Evolutionary conservation across 768 basidiomycete genomes (phyloP), one percentile per base, ranked within the genome.

Genomic region (Naematelia encephala): DNA sequence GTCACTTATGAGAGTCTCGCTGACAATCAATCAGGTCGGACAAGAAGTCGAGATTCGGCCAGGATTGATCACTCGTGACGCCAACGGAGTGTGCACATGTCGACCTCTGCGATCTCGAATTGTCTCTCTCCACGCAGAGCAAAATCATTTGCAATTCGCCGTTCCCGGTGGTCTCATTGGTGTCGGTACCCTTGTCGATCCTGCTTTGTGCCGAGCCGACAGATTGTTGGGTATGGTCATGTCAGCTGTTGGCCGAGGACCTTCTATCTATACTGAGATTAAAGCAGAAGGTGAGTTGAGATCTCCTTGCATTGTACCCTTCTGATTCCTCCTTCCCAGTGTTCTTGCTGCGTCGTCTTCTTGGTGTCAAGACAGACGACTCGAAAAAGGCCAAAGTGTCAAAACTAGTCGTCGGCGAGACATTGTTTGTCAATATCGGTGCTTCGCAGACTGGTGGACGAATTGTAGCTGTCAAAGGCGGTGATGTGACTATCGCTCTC

Each of bases 331-430:
- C 47, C 11, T 49, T 49, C 12, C 47, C 54, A 51, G 82, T 93
- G 67, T 99, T 97, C 87, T 81, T 98, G 28, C 87, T 99, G 29
- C 89, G 96, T 60, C 86, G 96, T 60, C 80, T 98, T 54, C 84
- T 98, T n/a, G 94, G 96, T 75, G 96, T 99, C 62, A 92, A 93
- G 78, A 91, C 92, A 22, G 94, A 97, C 78, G 96, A 98, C 81
- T 96, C 93, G 82, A 99, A 97, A 78, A 90, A 93, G 77, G 96
- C 96, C 21, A 99, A 92, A 79, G 77, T 79, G 22, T 82, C 89
- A 54, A 96, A 96, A 78, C 83, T 96, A 46, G 83, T 85, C 59
- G 94, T 94, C 80, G 88, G 87, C 78, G 93, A 96, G 79, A 82
- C 93, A 1, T 79, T 97, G 2, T 84, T 98, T 61, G 93, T 99